A percentile compares a stretch with the other conserved stretches of the same genome.
Evolutionary conservation across 768 basidiomycete species (phyloP).

Genomic region (Russula lepida): DNA sequence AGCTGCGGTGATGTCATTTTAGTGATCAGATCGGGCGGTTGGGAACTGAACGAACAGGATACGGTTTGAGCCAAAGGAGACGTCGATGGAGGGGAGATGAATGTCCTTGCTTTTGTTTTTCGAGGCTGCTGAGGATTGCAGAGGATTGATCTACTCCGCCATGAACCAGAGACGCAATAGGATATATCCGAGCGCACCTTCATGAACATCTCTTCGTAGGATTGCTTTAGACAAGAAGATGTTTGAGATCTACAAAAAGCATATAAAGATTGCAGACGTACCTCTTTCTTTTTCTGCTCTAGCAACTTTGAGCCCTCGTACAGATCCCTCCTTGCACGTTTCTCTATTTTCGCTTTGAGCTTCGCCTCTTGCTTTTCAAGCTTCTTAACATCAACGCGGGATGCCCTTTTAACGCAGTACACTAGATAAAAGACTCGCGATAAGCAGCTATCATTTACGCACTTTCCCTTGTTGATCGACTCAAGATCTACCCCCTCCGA

Average conservation of each 20-base stretch:
- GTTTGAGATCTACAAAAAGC: neutral
- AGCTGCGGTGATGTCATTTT: constrained; percentile 34
- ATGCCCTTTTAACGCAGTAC: constrained; percentile 45
- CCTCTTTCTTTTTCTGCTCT: constrained; percentile 87
- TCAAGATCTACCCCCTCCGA: constrained; percentile 82
- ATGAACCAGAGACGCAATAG: neutral
- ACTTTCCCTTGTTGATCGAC: constrained; percentile 93
- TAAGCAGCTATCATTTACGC: constrained; percentile 19
- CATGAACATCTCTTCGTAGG: constrained; percentile 99
- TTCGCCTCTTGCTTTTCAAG: constrained; percentile 97
- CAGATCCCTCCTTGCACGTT: constrained; percentile 79
- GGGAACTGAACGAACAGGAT: constrained; percentile 54
- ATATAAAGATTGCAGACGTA: constrained; percentile 24
- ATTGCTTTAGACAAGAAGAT: constrained; percentile 51
- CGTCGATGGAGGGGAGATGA: constrained; percentile 89
- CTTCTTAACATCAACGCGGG: constrained; percentile 90
- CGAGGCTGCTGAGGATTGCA: constrained; percentile 64
- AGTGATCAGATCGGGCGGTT: neutral
- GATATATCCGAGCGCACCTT: constrained; percentile 42
- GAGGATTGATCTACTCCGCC: constrained; percentile 68
- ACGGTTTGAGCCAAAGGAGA: constrained; percentile 90
- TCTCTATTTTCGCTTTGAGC: constrained; percentile 96
- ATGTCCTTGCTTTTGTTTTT: constrained; percentile 99
- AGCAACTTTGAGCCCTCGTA: constrained; percentile 96
- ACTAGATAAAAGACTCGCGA: neutral